Base-by-base conservation (phyloP, 148 eudicot genomes). In the Polygonum maritimum region DNA sequence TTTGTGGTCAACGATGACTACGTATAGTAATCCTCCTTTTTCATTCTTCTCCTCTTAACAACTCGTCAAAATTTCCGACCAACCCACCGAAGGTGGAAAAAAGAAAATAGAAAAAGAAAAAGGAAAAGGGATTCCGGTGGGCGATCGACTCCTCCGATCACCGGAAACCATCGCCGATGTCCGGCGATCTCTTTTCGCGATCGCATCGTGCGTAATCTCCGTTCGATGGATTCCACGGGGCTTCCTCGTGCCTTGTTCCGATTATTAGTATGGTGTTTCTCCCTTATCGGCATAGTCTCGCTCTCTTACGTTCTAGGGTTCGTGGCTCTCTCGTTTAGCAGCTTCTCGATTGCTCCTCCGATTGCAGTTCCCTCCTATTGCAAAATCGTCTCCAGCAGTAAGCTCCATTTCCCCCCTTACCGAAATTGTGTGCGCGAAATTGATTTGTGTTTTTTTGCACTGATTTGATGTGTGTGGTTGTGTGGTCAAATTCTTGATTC, bases 381-480 rank as follows among this genome's bases (percentile, higher is more conserved):
- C 85, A 89, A 77, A 78, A 88, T 92, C n/a, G 84, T 92, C 19
- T 92, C 97, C 74, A 88, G 85, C 80, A 84, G 97, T 92, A 75
- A 81, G 92, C 79, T 26, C 40, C 77, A 44, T 60, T 0, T 73
- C 21, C 7, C 40, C 48, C 2, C 51, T 26, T 26, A 76, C 31
- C 38, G 70, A 45, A 45, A 9, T 26, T 44, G 31, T 51, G 69
- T 35, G 21, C 8, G 70, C 10, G 14, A 26, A 31, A 12, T 7
- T 69, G 72, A 39, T 33, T 1, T 26, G 31, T 69, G 44, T 16
- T 44, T 16, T 33, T 33, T 7, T 40, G 49, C 38, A 16, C 12
- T 69, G 5, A 16, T 71, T 71, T 71, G 47, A 39, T 44, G 52
- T 71, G 33, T 71, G 52, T n/a, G n/a, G 7, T 71, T 71, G 51